Evolutionary conservation across 2,329 filamentous ascomycete genomes (phyloP).

Genomic region (Capronia coronata): DNA sequence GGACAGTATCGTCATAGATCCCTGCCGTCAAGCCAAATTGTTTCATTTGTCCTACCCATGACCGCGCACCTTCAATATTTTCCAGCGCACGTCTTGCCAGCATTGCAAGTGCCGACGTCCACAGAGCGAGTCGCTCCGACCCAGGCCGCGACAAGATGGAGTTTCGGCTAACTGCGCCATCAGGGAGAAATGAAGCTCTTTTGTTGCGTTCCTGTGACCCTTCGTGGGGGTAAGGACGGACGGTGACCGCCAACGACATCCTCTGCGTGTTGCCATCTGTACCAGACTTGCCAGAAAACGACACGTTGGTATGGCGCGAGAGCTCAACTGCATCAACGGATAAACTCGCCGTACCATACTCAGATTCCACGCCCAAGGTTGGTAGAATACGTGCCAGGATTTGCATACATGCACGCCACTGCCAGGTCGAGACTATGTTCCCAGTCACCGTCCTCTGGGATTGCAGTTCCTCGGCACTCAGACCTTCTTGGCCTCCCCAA

Average conservation of each 20-base stretch:
- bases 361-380: constrained; percentile 7
- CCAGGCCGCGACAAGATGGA: constrained; percentile 41
- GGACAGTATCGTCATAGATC: neutral
- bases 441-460: constrained; percentile 33
- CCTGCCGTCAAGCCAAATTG: neutral
- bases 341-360: constrained; percentile 10
- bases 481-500: constrained; percentile 42
- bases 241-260: constrained; percentile 9
- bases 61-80: constrained; percentile 53
- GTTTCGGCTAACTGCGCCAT: constrained; percentile 8
- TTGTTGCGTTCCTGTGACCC: constrained; percentile 14
- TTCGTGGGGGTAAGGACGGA: constrained; percentile 14
- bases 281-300: neutral
- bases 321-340: constrained; percentile 19
- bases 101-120: constrained; percentile 72
- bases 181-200: constrained; percentile 10
- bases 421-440: constrained; percentile 45
- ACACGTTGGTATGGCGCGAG: constrained; percentile 3
- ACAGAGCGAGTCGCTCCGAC: constrained; percentile 73
- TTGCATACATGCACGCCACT: constrained; percentile 40
- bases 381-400: constrained; percentile 32
- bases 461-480: constrained; percentile 31
- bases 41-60: constrained; percentile 16
- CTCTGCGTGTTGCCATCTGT: constrained; percentile 1
- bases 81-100: constrained; percentile 75